Conservation (phyloP, 306 rosid species). For the Inga laurina region DNA sequence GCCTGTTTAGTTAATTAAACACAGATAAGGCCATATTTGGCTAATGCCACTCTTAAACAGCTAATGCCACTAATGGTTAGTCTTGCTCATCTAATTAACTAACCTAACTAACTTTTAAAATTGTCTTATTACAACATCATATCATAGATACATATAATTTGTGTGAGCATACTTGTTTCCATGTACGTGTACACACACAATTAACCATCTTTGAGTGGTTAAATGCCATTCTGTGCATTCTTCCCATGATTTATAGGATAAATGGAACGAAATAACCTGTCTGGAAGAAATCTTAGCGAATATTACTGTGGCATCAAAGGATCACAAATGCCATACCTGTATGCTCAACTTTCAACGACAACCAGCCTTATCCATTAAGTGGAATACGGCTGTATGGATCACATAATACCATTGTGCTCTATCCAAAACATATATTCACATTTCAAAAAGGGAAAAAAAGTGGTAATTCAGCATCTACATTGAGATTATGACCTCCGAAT, state of each 20-base stretch:
- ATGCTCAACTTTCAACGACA: neutral
- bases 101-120: too few relatives aligned
- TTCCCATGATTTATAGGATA: neutral
- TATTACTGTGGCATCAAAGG: neutral
- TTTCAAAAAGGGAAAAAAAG: neutral
- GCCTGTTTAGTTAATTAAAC: too few relatives aligned
- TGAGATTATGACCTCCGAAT: neutral
- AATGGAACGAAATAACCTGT: neutral
- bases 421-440: neutral
- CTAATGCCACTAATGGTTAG: too few relatives aligned
- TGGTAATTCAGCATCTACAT: neutral
- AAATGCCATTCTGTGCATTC: neutral
- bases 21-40: too few relatives aligned
- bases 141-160: neutral
- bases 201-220: neutral
- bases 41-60: too few relatives aligned
- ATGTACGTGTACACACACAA: neutral
- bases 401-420: neutral
- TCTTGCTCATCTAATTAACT: too few relatives aligned
- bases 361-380: neutral
- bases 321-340: neutral
- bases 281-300: slow-evolving; percentile 5
- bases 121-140: too few relatives aligned
- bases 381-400: neutral
- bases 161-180: neutral